Evolutionary conservation across 1,284 basidiomycete genomes (phyloP), one percentile per base, ranked within the genome.

Genomic region (Leccinum pachyderme): DNA sequence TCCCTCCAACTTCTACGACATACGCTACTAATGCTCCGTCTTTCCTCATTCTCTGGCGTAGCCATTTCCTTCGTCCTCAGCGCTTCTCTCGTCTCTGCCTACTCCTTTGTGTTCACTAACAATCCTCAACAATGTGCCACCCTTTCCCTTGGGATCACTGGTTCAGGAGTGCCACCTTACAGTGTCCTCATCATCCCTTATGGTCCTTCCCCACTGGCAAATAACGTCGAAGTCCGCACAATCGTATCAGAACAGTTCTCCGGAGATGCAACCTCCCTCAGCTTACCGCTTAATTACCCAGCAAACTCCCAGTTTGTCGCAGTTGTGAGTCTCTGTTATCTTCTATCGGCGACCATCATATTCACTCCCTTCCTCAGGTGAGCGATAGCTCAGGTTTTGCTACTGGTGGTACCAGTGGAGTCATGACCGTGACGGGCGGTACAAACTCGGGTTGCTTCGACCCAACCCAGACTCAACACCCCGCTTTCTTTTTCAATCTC

Each of bases 351-450:
- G 50, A 3, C 22, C 39, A 24, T 5, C 13, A 11, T 44, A 6
- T 43, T 49, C n/a, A 50, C 46, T n/a, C 31, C 3, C 7, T 11
- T 33, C 31, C 46, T 76, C 75, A 5, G 39, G 39, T 41, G 39
- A 41, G 39, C 39, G 39, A 41, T 41, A 41, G 39, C 39, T 41
- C 39, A 22, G 83, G 81, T 2, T 89, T 91, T 63, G 89, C 84
- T 9, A 76, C 82, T 0, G 89, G 90, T 7, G 90, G 89, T 7
- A 89, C 88, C 1, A 89, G 84, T 56, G 79, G 79, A 4, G 79
- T 81, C 2, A 81, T 81, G 2, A 77, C 74, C 53, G 86, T 90
- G 32, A 61, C 65, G 13, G 49, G 60, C 18, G 84, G 81, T 2
- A 71, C 70, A 46, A 80, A 86, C 63, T 61, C 75, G 18, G 78